Conservation (phyloP, 805 yeast genomes). For the Tetrapisispora iriomotensis region DNA sequence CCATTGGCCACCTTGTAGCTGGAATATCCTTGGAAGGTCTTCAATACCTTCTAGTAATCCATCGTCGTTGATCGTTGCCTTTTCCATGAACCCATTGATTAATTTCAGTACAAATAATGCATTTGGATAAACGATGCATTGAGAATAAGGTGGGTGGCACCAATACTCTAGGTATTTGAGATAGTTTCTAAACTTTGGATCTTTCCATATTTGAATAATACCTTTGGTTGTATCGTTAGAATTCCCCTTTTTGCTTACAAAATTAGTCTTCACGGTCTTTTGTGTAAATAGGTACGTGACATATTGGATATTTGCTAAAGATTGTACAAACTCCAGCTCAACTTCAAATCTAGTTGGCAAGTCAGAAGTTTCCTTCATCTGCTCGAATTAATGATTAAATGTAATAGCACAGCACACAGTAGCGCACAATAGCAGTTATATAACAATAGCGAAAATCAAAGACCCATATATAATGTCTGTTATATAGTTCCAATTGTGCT, state of each 20-base stretch:
- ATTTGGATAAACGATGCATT: constrained; percentile 57
- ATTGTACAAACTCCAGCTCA: constrained; percentile 67
- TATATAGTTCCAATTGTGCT: no score
- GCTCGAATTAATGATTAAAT: no score
- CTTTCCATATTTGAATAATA: constrained; percentile 41
- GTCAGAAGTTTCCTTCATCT: not conserved
- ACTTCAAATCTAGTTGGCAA: constrained; percentile 43
- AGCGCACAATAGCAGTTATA: no score
- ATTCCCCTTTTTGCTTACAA: not conserved
- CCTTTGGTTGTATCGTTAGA: not conserved
- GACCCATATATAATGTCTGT: no score
- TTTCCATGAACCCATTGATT: constrained; percentile 29
- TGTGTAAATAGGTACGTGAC: constrained; percentile 73
- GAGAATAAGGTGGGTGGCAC: constrained; percentile 59
- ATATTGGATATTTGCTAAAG: constrained; percentile 82
- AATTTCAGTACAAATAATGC: constrained; percentile 72
- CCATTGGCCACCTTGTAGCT: constrained; percentile 26
- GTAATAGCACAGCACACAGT: no score
- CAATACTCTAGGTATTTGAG: constrained; percentile 78
- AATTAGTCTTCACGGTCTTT: constrained; percentile 26
- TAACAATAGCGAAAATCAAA: no score
- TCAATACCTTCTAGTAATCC: constrained; percentile 37
- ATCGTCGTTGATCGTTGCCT: constrained; percentile 35
- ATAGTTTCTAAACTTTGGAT: constrained; percentile 56
- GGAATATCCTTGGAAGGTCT: constrained; percentile 46